phyloP scores from a whole-genome alignment of 495 filamentous ascomycete genomes.

The Tuber melanosporum region DNA sequence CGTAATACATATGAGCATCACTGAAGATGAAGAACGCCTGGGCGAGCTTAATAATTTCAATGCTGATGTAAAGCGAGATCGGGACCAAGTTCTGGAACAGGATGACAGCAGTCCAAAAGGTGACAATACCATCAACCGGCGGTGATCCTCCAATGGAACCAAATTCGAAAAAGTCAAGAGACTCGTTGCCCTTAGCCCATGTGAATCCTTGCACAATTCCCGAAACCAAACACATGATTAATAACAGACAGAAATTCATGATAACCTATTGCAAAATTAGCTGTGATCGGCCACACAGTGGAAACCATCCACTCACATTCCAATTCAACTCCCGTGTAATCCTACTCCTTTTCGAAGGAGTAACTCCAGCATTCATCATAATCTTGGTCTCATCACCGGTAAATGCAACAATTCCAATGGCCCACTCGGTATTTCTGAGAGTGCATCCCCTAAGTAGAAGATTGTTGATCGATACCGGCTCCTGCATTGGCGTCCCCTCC shows the following conservation, averaged over 20 bases:
- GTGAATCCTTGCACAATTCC: constrained; percentile 77
- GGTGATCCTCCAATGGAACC: constrained; percentile 73
- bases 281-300: not conserved
- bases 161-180: constrained; percentile 77
- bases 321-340: constrained; percentile 91
- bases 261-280: constrained; percentile 46
- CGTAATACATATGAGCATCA: constrained; percentile 94
- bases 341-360: constrained; percentile 87
- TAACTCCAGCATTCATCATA: constrained; percentile 97
- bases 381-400: constrained; percentile 98
- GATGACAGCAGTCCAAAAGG: constrained; percentile 90
- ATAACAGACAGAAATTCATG: constrained; percentile 88
- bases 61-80: constrained; percentile 93
- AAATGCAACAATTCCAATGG: constrained; percentile 90
- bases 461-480: constrained; percentile 92
- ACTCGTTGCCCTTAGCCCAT: constrained; percentile 68
- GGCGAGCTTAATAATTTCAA: constrained; percentile 87
- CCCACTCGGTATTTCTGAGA: constrained; percentile 93
- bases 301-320: constrained; percentile 56
- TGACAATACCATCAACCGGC: constrained; percentile 79
- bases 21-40: constrained; percentile 98
- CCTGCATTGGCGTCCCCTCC: constrained; percentile 68
- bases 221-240: constrained; percentile 80
- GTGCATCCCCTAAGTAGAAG: constrained; percentile 87
- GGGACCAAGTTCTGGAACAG: constrained; percentile 98